Evolutionary conservation across 2,329 filamentous ascomycete species (phyloP).

Genomic region (Colletotrichum nymphaeae): DNA sequence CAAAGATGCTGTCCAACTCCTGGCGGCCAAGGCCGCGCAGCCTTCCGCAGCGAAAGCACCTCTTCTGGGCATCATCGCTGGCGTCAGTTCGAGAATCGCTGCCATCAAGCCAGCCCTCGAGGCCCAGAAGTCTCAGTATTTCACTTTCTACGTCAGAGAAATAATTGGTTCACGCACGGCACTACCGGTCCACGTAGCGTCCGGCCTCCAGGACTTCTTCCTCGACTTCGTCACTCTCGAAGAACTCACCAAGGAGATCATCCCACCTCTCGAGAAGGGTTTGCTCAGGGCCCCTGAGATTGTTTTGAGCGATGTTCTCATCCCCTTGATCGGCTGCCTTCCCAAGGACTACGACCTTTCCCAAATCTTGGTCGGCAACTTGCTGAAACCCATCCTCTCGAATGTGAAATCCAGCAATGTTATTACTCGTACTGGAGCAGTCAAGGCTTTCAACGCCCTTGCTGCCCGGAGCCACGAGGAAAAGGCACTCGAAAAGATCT

Average conservation of each 20-base stretch:
- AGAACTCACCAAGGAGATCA: constrained; percentile 79
- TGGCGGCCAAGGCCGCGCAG: constrained; percentile 76
- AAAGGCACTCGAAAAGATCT: constrained; percentile 71
- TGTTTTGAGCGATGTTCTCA: constrained; percentile 82
- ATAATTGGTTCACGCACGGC: constrained; percentile 81
- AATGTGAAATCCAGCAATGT: constrained; percentile 92
- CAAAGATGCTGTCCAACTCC: constrained; percentile 69
- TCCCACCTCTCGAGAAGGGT: constrained; percentile 88
- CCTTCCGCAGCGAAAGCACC: constrained; percentile 77
- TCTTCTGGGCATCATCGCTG: constrained; percentile 86
- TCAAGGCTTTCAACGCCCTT: constrained; percentile 79
- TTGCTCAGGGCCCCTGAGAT: constrained; percentile 91
- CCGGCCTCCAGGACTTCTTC: constrained; percentile 86
- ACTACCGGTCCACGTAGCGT: constrained; percentile 78
- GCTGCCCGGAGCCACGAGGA: constrained; percentile 70
- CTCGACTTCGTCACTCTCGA: constrained; percentile 76
- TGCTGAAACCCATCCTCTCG: constrained; percentile 88
- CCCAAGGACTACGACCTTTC: constrained; percentile 81
- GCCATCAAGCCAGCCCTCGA: constrained; percentile 72
- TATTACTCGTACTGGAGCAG: constrained; percentile 78
- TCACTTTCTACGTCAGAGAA: constrained; percentile 87
- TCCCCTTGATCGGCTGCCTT: constrained; percentile 77
- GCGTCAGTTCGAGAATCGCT: constrained; percentile 81
- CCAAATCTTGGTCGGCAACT: constrained; percentile 73
- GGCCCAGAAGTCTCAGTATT: constrained; percentile 76